Evolutionary conservation across 345 rosid genomes (phyloP), one percentile per base, ranked within the genome.

Genomic region (Moricandia arvensis): DNA sequence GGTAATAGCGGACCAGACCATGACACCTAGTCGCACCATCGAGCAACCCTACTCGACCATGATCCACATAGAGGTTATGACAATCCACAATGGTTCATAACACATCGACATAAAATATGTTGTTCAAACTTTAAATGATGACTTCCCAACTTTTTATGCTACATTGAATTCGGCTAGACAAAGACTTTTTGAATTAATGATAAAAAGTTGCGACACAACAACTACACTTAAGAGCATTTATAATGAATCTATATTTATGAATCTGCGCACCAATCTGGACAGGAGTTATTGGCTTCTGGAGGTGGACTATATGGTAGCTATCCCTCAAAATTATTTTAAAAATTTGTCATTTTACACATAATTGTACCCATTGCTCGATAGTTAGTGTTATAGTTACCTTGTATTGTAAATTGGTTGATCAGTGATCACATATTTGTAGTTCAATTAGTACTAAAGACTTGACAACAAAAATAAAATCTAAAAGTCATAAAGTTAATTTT

Each of bases 181-280:
- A 63, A 8, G 13, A 53, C 61, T 26, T 51, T 58, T 68, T 27
- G 26, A 54, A 24, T 24, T 68, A 59, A 67, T 59, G 59, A 59
- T 0, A 15, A 16, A 31, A 7, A 16, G 53, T 59, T 26, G 67
- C 59, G 24, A 59, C 61, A 47, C 73, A 61, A 51, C 74, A 68
- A 62, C 79, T 60, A 16, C 4, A 60, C 79, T 60, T 41, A 7
- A 9, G 2, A 47, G 31, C 31, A 29, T 29, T 29, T 29, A 29
- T 29, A 33, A 33, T 29, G 18, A 37, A 51, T 60, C 79, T 47
- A 62, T 68, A 12, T 68, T 75, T 49, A 75, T 21, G 63, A 34
- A 49, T 18, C 55, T 16, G 43, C 2, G 9, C 17, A 51, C 69
- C 30, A 59, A 59, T 26, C n/a, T 49, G 62, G 45, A 26, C 11